Evolutionary conservation across 2,329 filamentous ascomycete species (phyloP).

Genomic region (Helotiales sp.): DNA sequence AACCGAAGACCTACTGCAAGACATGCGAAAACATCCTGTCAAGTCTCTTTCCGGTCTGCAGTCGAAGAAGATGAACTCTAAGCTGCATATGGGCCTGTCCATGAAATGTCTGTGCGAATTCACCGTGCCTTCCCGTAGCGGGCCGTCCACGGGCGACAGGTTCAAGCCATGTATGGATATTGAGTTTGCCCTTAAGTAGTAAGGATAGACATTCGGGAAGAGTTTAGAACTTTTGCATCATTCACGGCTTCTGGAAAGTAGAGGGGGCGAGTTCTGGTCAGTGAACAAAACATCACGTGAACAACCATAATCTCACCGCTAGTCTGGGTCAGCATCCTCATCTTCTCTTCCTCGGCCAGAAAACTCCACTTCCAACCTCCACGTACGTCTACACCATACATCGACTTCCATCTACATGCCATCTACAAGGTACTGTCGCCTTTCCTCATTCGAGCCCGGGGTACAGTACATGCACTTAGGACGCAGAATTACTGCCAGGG

Average conservation of each 20-base stretch:
- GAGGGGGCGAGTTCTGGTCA: not conserved
- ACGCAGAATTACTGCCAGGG: not conserved
- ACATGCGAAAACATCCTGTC: not conserved
- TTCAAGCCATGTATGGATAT: not conserved
- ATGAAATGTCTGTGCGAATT: conserved; percentile 11
- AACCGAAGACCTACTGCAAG: not conserved
- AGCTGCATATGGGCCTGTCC: not conserved
- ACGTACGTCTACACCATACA: not conserved
- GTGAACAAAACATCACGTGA: not conserved
- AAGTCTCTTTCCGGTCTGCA: not conserved
- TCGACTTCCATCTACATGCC: not conserved
- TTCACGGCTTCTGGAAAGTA: no score
- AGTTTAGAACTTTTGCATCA: not conserved
- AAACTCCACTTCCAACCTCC: not conserved
- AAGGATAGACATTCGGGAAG: not conserved
- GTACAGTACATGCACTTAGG: not conserved
- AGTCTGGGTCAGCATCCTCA: not conserved
- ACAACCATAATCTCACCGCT: conserved; percentile 7
- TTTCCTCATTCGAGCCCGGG: not conserved
- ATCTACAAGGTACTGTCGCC: not conserved
- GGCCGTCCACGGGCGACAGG: not conserved
- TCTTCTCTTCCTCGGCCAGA: not conserved
- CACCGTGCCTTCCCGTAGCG: conserved; percentile 8
- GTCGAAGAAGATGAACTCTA: not conserved
- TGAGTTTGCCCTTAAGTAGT: conserved; percentile 5